Evolutionary conservation across 2,329 filamentous ascomycete genomes (phyloP).

Genomic region (Stagonosporopsis chrysanthemi): DNA sequence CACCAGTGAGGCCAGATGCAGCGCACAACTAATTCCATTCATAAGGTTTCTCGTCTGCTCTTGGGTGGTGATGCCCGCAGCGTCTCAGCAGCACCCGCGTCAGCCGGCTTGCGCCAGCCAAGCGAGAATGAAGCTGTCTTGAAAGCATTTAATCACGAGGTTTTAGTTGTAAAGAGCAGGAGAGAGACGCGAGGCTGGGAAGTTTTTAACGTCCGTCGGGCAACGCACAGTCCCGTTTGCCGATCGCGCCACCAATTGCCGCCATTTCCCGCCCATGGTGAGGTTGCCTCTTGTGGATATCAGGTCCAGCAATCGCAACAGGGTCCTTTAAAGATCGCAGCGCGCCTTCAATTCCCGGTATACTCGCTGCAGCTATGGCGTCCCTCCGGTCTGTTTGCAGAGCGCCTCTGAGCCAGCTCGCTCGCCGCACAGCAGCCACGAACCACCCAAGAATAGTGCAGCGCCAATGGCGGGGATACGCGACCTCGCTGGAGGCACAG

Average conservation of each 20-base stretch:
- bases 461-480: conserved; percentile 50
- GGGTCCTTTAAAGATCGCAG: conserved; percentile 29
- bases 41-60: conserved; percentile 55
- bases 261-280: conserved; percentile 25
- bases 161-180: conserved; percentile 75
- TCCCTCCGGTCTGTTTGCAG: conserved; percentile 51
- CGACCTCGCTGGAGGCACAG: conserved; percentile 56
- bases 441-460: conserved; percentile 43
- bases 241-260: conserved; percentile 11
- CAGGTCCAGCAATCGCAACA: conserved; percentile 31
- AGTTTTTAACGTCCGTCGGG: conserved; percentile 32
- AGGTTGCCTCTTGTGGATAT: conserved; percentile 34
- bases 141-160: conserved; percentile 78
- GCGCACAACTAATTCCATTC: conserved; percentile 54
- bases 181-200: conserved; percentile 27
- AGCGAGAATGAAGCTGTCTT: conserved; percentile 63
- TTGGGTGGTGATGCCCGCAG: conserved; percentile 57
- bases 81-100: conserved; percentile 60
- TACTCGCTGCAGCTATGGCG: conserved; percentile 47
- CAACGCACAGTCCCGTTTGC: conserved; percentile 9
- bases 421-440: conserved; percentile 40
- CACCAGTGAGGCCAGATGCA: conserved; percentile 4
- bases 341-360: conserved; percentile 21
- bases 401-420: conserved; percentile 49
- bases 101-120: conserved; percentile 55